Conservation (phyloP, 371 early-diverging fungal genomes). For the Mycotypha africana region DNA sequence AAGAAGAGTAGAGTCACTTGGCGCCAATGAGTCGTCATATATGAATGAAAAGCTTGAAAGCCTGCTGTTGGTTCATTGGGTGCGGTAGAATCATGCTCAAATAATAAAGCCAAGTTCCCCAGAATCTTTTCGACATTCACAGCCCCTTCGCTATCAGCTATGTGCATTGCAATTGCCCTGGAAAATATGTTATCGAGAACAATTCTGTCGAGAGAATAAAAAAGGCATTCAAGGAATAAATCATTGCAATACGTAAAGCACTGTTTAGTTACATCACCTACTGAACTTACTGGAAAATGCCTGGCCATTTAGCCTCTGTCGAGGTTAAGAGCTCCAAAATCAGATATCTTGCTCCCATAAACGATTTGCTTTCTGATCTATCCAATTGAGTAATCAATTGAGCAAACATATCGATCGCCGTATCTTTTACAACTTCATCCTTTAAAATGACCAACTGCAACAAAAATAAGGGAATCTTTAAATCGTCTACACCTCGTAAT, state of each 20-base stretch:
- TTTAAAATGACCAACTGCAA: constrained; percentile 22
- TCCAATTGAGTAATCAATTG: constrained; percentile 25
- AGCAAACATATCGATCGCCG: constrained; percentile 25
- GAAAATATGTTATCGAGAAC: constrained; percentile 34
- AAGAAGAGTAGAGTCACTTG: constrained; percentile 36
- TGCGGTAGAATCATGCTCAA: constrained; percentile 10
- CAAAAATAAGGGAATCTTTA: constrained; percentile 34
- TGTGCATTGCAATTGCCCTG: constrained; percentile 37
- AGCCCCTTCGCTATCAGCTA: constrained; percentile 31
- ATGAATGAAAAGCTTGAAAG: constrained; percentile 26
- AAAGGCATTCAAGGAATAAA: no score
- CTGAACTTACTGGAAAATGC: constrained; percentile 26
- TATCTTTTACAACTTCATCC: constrained; percentile 7
- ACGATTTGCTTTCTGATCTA: constrained; percentile 4
- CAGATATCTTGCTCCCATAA: constrained; percentile 21
- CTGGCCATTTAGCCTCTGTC: constrained; percentile 35
- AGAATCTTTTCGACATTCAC: constrained; percentile 34
- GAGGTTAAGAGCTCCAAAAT: constrained; percentile 25
- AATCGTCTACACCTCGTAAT: constrained; percentile 13
- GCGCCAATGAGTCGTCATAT: constrained; percentile 29
- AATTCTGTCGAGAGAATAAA: constrained; percentile 6
- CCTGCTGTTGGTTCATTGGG: constrained; percentile 6
- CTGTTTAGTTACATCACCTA: neutral
- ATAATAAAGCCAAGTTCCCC: constrained; percentile 30
- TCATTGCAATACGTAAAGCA: neutral